Evolutionary conservation across 2,329 filamentous ascomycete genomes (phyloP).

Genomic region (Ceratocystis albifundus): DNA sequence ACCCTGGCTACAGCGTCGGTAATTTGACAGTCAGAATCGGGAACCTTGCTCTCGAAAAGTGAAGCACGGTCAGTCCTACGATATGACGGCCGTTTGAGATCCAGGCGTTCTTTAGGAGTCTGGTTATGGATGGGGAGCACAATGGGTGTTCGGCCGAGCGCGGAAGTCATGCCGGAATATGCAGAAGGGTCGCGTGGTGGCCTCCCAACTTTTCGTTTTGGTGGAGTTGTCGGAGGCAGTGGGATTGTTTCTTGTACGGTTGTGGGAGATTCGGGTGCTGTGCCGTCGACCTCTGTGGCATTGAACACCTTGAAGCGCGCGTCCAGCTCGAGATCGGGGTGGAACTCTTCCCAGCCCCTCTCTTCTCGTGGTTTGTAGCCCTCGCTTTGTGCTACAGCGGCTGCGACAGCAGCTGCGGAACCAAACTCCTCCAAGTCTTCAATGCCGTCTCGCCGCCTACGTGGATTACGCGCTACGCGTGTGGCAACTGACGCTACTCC

Average conservation of each 20-base stretch:
- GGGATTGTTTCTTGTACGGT: not conserved
- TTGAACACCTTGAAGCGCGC: constrained; percentile 64
- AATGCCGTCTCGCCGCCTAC: constrained; percentile 41
- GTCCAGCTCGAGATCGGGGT: constrained; percentile 87
- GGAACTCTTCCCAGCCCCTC: constrained; percentile 94
- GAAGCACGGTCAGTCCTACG: constrained; percentile 68
- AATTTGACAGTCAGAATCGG: constrained; percentile 80
- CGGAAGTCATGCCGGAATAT: constrained; percentile 38
- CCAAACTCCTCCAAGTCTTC: constrained; percentile 60
- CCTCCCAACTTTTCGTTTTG: constrained; percentile 36
- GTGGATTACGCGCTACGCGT: constrained; percentile 46
- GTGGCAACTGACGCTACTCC: constrained; percentile 34
- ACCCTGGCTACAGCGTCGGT: constrained; percentile 94
- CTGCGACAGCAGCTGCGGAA: constrained; percentile 79
- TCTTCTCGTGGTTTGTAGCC: constrained; percentile 97
- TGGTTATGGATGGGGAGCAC: constrained; percentile 68
- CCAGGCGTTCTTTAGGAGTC: constrained; percentile 68
- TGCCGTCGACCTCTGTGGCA: constrained; percentile 75
- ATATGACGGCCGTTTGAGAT: constrained; percentile 64
- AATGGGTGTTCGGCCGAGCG: constrained; percentile 42
- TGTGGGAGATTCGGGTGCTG: constrained; percentile 36
- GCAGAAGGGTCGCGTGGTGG: constrained; percentile 40
- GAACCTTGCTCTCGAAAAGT: constrained; percentile 71
- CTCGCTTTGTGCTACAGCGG: constrained; percentile 79
- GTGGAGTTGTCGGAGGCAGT: constrained; percentile 30